phyloP scores from a whole-genome alignment of 495 filamentous ascomycete genomes.

The Penicillium arizonense region DNA sequence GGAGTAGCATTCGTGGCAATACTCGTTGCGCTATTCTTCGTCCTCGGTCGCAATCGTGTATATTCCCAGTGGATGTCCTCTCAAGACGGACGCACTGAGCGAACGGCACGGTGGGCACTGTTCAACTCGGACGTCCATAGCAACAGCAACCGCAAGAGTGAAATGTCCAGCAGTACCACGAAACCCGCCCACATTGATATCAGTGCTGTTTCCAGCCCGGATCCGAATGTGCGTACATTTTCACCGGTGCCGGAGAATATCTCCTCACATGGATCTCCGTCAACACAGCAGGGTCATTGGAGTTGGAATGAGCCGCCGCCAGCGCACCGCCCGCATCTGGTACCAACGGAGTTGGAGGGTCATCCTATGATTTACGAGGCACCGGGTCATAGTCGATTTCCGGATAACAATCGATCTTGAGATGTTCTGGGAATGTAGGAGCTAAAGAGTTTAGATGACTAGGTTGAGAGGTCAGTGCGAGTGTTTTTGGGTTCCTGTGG shows the following conservation, averaged over 20 bases:
- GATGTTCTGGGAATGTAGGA: neutral
- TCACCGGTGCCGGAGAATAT: slow-evolving; percentile 4
- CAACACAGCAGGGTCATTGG: slow-evolving; percentile 17
- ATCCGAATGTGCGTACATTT: slow-evolving; percentile 13
- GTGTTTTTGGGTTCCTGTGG: neutral
- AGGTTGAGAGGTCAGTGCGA: too few species aligned
- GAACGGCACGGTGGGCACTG: slow-evolving; percentile 32
- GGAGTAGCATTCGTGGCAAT: slow-evolving; percentile 29
- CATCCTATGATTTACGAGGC: slow-evolving; percentile 1
- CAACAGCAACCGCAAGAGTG: slow-evolving; percentile 11
- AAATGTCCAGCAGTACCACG: slow-evolving; percentile 12
- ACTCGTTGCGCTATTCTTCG: slow-evolving; percentile 36
- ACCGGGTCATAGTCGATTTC: neutral
- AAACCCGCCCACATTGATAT: slow-evolving; percentile 6
- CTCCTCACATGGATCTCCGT: neutral
- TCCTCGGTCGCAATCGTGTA: slow-evolving; percentile 37
- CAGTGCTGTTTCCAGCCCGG: slow-evolving; percentile 12
- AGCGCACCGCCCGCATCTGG: neutral
- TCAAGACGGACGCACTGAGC: slow-evolving; percentile 29
- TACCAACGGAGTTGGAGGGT: slow-evolving; percentile 32
- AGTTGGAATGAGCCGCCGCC: slow-evolving; percentile 22
- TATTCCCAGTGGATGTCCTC: slow-evolving; percentile 39
- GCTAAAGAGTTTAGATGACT: too few species aligned
- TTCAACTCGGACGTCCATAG: slow-evolving; percentile 13
- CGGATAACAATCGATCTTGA: neutral